Evolutionary conservation across 1,284 basidiomycete species (phyloP).

Genomic region (Xerocomus amazonicus): DNA sequence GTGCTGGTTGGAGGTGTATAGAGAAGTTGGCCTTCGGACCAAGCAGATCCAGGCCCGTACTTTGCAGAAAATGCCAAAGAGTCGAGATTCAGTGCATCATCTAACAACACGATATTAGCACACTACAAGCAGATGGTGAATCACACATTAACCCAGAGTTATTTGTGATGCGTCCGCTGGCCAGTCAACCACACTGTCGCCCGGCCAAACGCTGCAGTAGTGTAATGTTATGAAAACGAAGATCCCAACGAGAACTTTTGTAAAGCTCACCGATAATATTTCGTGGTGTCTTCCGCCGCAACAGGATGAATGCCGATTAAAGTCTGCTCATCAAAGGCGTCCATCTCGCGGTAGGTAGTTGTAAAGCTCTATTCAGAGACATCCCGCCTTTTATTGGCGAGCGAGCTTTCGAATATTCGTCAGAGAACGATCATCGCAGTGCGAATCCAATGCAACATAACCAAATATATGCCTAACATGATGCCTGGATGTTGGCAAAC

Average conservation of each 20-base stretch:
- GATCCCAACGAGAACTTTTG: not conserved
- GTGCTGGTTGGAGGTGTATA: not conserved
- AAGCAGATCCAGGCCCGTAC: not conserved
- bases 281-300: not conserved
- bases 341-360: not conserved
- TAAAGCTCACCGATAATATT: conserved; percentile 9
- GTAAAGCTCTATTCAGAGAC: no score
- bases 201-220: not conserved
- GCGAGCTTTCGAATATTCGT: no score
- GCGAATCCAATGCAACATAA: no score
- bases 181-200: not conserved
- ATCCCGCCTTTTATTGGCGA: conserved; percentile 17
- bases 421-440: no score
- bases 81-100: not conserved
- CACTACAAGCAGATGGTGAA: not conserved
- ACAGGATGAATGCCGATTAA: not conserved
- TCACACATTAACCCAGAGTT: conserved; percentile 4
- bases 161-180: not conserved
- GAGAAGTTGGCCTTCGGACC: not conserved
- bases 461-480: no score
- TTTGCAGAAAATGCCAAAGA: not conserved
- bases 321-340: not conserved
- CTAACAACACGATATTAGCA: conserved; percentile 6
- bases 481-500: no score
- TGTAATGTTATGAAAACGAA: conserved; percentile 2